Base-by-base conservation (phyloP, 108 stramenopile genomes). In the Schizochytrium sp. region DNA sequence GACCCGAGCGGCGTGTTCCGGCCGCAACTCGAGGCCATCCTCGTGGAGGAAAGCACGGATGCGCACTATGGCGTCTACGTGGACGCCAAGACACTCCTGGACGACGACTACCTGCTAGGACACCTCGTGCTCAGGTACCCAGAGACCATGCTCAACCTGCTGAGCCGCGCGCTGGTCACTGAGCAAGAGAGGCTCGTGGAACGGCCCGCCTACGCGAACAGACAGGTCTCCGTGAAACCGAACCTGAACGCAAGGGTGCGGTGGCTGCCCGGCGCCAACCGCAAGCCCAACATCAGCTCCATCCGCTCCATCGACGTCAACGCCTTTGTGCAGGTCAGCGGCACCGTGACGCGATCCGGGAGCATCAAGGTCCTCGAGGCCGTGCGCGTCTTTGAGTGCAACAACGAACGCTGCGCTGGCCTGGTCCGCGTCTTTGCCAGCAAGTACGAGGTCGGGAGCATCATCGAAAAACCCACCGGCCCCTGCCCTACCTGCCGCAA, bases 281-380 rank as follows among this genome's bases (percentile, higher is more conserved):
- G 92, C 89, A 95, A 97, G 91, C 92, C 96, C 4, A 93, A 95
- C 25, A 87, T 98, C 19, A 95, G 96, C 57, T 60, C 89, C 29
- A 90, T 99, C 53, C 88, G 94, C 5, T 92, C 96, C 10, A 76
- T 76, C 5, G 97, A 97, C 89, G 96, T 98, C 3, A 97, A 96
- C 34, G 95, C 93, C 44, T 95, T 99, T 87, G 92, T 98, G 5
- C 98, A 98, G 91, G 87, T 99, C 8, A 92, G 89, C 87, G 99
- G 99, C 19, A 98, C 97, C 4, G 97, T 98, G 57, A 95, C 98
- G 14, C 94, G 98, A 23, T 93, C 97, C 5, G 94, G 95, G 5
- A 93, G 95, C 8, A 94, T 97, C 5, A 95, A 96, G 72, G 97
- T 99, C 97, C 95, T 98, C 91, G 98, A 99, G 91, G 90, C 93